Evolutionary conservation across 148 eudicot genomes (phyloP), one percentile per base, ranked within the genome.

Genomic region (Rhododendron kiyosumense): DNA sequence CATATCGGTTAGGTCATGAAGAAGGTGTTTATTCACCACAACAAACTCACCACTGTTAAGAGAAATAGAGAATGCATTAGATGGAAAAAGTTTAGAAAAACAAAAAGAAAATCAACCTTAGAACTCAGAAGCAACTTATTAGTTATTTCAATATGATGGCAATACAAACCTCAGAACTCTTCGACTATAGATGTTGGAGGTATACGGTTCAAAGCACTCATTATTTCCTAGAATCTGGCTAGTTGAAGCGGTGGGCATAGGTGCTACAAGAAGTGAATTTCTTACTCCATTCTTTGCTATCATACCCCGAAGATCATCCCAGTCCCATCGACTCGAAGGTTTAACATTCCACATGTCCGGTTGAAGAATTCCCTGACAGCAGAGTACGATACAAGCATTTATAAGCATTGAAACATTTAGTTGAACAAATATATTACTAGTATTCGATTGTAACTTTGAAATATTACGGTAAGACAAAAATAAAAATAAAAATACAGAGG

Each of bases 171-270:
- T 97, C 46, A 97, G 87, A 83, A 97, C 99, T 88, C 99, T 90
- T 71, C 99, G 93, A 81, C 96, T 95, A 67, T 97, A 97, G 78
- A 97, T 95, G 89, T 97, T 97, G 51, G 98, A 95, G 45, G 98
- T 97, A 85, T 97, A 97, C 32, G 99, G 99, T 90, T 97, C 99
- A 93, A 97, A 95, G 84, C 99, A 95, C 83, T 97, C 98, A 59
- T 97, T 97, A 88, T 97, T 97, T 82, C 99, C 99, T 43, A 97
- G 98, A 88, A 97, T 97, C 88, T 97, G 98, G 87, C 98, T 95
- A 36, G 98, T 95, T 81, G 99, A 96, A 85, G 99, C 99, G 84
- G 99, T 96, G 48, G 99, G 99, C 99, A 96, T 96, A 65, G 99
- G 99, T 32, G 99, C 99, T 71, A 97, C 91, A 75, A 97, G 98